Evolutionary conservation across 306 rosid genomes (phyloP).

Genomic region (Neltuma alba): DNA sequence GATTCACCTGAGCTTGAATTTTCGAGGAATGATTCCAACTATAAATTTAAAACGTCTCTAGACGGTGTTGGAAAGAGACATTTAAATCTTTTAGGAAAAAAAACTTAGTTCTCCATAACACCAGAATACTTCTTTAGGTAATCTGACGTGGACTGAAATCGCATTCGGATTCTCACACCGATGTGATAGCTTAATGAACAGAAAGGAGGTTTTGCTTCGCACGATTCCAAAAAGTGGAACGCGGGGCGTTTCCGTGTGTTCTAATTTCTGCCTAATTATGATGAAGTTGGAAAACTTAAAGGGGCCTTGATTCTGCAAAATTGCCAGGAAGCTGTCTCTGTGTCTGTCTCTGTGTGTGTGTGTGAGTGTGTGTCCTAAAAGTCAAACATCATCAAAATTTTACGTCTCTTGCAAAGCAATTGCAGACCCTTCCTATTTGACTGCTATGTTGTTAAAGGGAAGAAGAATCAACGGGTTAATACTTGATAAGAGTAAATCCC

Average conservation of each 20-base stretch:
- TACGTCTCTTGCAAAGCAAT: not conserved
- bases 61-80: too few species aligned
- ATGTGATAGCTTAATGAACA: too few species aligned
- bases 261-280: too few species aligned
- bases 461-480: not conserved
- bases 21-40: not conserved
- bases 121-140: not conserved
- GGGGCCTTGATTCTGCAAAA: slow-evolving; percentile 10
- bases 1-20: not conserved
- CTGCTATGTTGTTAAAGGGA: not conserved
- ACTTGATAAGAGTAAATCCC: not conserved
- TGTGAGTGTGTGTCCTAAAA: too few species aligned
- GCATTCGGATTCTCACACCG: too few species aligned
- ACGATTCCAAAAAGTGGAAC: slow-evolving; percentile 21
- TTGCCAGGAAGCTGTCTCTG: slow-evolving; percentile 8
- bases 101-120: not conserved
- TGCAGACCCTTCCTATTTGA: not conserved
- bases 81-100: not conserved
- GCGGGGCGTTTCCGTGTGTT: not conserved
- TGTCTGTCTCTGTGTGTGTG: too few species aligned
- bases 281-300: not conserved
- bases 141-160: not conserved
- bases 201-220: not conserved
- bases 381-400: not conserved
- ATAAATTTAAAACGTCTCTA: too few species aligned